phyloP scores from a whole-genome alignment of 441 rosid genomes.

The Pelargonium australe region DNA sequence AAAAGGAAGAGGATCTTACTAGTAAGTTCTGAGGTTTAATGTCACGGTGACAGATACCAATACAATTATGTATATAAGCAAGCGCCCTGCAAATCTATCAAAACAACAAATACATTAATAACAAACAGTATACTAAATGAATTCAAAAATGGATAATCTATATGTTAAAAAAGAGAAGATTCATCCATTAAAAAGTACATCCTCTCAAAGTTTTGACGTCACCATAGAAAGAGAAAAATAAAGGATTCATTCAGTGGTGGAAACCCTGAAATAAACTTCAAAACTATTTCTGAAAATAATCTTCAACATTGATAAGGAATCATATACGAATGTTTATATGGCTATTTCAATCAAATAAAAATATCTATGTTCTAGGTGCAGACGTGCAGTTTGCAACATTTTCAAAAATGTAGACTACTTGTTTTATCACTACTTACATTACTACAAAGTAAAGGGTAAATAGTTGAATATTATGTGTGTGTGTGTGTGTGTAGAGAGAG shows the following conservation, averaged over 20 bases:
- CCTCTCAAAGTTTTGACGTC: not conserved
- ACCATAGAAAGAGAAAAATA: not conserved
- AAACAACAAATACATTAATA: conserved; percentile 13
- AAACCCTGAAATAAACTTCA: not conserved
- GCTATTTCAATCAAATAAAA: too few species aligned
- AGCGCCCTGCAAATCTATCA: conserved; percentile 93
- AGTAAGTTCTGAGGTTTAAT: conserved; percentile 96
- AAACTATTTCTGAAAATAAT: not conserved
- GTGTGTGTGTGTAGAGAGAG: too few species aligned
- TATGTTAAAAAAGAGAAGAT: not conserved
- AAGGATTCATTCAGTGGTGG: not conserved
- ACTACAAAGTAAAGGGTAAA: not conserved
- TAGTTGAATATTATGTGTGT: not conserved
- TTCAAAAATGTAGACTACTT: not conserved
- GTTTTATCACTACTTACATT: not conserved
- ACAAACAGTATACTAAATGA: not conserved
- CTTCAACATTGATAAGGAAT: not conserved
- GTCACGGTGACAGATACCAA: conserved; percentile 94
- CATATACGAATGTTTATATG: too few species aligned
- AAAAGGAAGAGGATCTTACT: conserved; percentile 36
- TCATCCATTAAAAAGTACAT: not conserved
- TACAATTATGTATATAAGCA: conserved; percentile 79
- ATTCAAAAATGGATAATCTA: too few species aligned
- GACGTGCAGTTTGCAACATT: not conserved
- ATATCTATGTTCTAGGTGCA: too few species aligned